phyloP scores from a whole-genome alignment of 805 yeast species.

The Teunomyces gatunensis region DNA sequence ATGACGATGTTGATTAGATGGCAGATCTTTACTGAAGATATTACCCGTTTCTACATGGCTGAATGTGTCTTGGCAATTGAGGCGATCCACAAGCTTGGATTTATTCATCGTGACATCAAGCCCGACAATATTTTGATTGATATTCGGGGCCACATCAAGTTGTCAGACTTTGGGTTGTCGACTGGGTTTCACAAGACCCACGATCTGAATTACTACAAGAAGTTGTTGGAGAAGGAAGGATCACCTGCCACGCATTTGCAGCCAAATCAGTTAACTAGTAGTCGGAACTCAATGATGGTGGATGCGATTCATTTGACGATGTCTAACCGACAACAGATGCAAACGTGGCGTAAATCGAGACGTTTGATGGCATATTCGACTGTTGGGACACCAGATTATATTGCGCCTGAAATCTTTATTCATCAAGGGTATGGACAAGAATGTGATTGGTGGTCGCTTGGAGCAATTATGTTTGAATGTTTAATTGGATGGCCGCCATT shows the following conservation, averaged over 20 bases:
- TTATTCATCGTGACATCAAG: constrained; percentile 95
- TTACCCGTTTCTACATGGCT: constrained; percentile 90
- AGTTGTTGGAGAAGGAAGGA: constrained; percentile 68
- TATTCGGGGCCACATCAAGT: constrained; percentile 66
- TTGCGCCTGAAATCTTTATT: constrained; percentile 91
- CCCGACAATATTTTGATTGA: constrained; percentile 94
- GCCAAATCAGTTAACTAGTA: constrained; percentile 24
- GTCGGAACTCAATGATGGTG: constrained; percentile 79
- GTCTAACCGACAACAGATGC: constrained; percentile 92
- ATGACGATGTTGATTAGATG: constrained; percentile 96
- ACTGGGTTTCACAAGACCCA: constrained; percentile 94
- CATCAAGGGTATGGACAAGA: constrained; percentile 96
- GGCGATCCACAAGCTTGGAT: constrained; percentile 88
- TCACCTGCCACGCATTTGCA: constrained; percentile 15
- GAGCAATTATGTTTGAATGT: constrained; percentile 96
- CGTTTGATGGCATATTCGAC: constrained; percentile 94
- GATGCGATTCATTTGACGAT: constrained; percentile 95
- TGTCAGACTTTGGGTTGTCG: constrained; percentile 75
- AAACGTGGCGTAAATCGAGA: constrained; percentile 92
- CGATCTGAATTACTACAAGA: constrained; percentile 82
- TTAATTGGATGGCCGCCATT: constrained; percentile 97
- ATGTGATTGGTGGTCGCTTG: constrained; percentile 98
- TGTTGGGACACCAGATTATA: constrained; percentile 94
- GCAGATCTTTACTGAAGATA: constrained; percentile 92
- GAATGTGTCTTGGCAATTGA: constrained; percentile 95